Evolutionary conservation across 495 filamentous ascomycete species (phyloP).

Genomic region (Hypoxylon intermedium): DNA sequence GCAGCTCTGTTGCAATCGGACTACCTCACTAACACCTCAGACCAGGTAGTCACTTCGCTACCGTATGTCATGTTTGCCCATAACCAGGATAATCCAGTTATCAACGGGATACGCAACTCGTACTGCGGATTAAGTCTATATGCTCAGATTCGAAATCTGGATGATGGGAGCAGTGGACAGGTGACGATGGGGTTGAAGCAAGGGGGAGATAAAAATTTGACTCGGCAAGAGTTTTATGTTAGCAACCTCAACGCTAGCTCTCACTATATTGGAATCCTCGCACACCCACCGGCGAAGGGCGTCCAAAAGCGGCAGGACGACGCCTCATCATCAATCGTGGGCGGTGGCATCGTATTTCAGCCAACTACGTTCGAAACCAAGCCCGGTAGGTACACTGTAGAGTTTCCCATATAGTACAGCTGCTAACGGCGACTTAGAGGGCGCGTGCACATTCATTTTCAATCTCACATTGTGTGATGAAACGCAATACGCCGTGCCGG

Average conservation of each 20-base stretch:
- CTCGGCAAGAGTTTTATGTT: constrained; percentile 87
- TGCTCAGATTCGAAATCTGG: constrained; percentile 67
- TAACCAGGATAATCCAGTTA: constrained; percentile 61
- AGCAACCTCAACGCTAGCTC: constrained; percentile 72
- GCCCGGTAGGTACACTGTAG: constrained; percentile 61
- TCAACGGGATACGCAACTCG: constrained; percentile 74
- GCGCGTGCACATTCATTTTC: constrained; percentile 76
- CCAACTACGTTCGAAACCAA: constrained; percentile 77
- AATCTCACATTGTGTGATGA: constrained; percentile 84
- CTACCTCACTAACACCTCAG: constrained; percentile 61
- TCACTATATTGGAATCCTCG: constrained; percentile 74
- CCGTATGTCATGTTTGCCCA: constrained; percentile 84
- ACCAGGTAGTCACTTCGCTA: constrained; percentile 50
- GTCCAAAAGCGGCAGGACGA: constrained; percentile 51
- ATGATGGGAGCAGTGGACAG: constrained; percentile 46
- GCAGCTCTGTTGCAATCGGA: constrained; percentile 80
- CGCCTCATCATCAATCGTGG: constrained; percentile 53
- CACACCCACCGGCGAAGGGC: constrained; percentile 64
- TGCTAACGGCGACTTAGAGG: constrained; percentile 34
- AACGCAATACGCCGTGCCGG: constrained; percentile 88
- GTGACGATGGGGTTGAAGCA: constrained; percentile 70
- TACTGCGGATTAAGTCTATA: constrained; percentile 73
- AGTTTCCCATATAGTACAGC: neutral
- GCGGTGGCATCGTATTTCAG: constrained; percentile 75
- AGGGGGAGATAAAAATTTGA: constrained; percentile 64